These are phyloP conservation scores for Hemisphaericaspora nanyangensis DNA, from an alignment of 805 yeast genomes.

Conservation along the genomic window DNA sequence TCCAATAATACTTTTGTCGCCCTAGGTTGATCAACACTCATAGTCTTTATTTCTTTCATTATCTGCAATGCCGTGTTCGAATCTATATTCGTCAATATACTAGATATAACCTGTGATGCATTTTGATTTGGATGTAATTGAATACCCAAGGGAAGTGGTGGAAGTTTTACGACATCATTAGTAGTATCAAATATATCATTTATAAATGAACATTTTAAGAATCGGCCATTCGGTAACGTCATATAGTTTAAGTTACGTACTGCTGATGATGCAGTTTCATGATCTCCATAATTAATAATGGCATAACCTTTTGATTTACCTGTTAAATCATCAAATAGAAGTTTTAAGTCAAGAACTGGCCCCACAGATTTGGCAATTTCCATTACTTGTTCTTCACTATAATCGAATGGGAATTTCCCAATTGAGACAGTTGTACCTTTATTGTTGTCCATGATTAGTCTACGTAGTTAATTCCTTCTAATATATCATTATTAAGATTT, in stretches of 20 bases:
- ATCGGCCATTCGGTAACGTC: conserved; percentile 48
- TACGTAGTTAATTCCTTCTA: too few relatives aligned
- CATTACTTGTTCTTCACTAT: conserved; percentile 88
- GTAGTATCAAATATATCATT: conserved; percentile 15
- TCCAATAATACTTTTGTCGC: conserved; percentile 59
- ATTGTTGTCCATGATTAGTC: conserved; percentile 10
- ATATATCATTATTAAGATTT: too few relatives aligned
- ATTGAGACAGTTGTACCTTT: conserved; percentile 51
- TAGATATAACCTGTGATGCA: conserved; percentile 42
- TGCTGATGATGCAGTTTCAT: conserved; percentile 86
- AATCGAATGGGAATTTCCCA: conserved; percentile 89
- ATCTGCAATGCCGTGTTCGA: conserved; percentile 44
- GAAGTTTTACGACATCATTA: conserved; percentile 26
- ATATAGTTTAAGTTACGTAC: conserved; percentile 83
- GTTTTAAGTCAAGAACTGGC: conserved; percentile 70
- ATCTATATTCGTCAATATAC: conserved; percentile 45
- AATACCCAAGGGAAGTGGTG: conserved; percentile 39
- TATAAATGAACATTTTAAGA: conserved; percentile 58
- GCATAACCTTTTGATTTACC: conserved; percentile 92
- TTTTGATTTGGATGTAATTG: conserved; percentile 39
- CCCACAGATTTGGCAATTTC: conserved; percentile 86
- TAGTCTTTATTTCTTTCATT: conserved; percentile 53
- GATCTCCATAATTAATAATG: conserved; percentile 76
- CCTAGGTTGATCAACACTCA: conserved; percentile 55
- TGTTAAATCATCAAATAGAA: conserved; percentile 82